phyloP scores from a whole-genome alignment of 345 rosid genomes.

The Physaria fendleri region DNA sequence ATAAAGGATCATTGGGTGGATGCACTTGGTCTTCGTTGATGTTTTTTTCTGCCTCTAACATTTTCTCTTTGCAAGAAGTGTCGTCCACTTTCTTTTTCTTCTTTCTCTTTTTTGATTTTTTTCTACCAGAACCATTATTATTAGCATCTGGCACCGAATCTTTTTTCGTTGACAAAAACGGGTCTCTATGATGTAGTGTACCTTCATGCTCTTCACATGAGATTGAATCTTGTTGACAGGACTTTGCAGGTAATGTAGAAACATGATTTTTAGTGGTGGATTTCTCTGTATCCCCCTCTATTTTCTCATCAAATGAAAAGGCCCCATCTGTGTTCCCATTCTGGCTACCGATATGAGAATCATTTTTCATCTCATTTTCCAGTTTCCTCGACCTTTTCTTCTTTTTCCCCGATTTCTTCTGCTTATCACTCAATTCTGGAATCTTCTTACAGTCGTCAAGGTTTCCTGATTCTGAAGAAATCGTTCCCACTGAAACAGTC shows the following conservation, averaged over 20 bases:
- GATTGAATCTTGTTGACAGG: not conserved
- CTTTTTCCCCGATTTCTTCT: not conserved
- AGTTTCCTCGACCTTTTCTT: not conserved
- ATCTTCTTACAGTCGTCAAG: not conserved
- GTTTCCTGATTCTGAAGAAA: not conserved
- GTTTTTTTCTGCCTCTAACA: slow-evolving; percentile 1
- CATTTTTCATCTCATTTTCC: not conserved
- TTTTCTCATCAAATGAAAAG: not conserved
- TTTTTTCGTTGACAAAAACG: not conserved
- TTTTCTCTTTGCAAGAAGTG: not conserved
- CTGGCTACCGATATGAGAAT: not conserved
- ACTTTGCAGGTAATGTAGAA: not conserved
- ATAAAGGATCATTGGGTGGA: not conserved
- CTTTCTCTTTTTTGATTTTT: not conserved
- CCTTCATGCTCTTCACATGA: slow-evolving; percentile 6
- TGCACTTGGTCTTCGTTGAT: not conserved
- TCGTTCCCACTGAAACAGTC: not conserved
- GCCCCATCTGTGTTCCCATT: slow-evolving; percentile 2
- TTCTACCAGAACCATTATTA: not conserved
- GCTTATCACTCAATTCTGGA: not conserved
- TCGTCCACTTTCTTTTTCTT: slow-evolving; percentile 7
- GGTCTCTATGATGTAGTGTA: not conserved
- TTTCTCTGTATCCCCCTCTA: not conserved
- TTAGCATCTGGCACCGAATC: slow-evolving; percentile 3
- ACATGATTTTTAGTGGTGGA: not conserved